Conservation (phyloP, 176 grass and related monocot genomes). For the Lolium rigidum region DNA sequence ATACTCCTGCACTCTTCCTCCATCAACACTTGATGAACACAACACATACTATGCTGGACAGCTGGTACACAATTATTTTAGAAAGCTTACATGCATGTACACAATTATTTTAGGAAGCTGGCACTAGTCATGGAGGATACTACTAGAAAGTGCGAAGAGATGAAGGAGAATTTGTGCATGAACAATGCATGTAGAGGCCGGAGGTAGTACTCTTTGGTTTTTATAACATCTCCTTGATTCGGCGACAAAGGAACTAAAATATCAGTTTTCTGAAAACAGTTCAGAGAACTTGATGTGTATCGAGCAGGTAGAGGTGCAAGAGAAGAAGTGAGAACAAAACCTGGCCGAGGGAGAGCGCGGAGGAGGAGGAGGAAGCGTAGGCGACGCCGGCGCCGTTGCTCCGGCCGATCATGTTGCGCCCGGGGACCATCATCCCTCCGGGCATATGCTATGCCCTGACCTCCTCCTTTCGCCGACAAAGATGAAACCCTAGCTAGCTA, state of each 20-base stretch:
- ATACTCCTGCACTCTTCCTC: neutral
- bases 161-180: neutral
- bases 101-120: neutral
- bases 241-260: neutral
- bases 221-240: neutral
- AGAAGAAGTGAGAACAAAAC: constrained; percentile 14
- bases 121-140: neutral
- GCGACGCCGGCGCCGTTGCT: constrained; percentile 46
- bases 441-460: constrained; percentile 57
- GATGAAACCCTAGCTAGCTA: constrained; percentile 34
- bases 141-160: neutral
- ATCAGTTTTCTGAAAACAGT: neutral
- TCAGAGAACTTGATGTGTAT: neutral
- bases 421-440: constrained; percentile 81
- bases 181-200: neutral
- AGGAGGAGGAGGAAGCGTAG: constrained; percentile 61
- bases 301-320: neutral
- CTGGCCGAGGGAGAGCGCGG: constrained; percentile 79
- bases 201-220: neutral
- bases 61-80: neutral
- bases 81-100: neutral
- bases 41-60: too few species aligned
- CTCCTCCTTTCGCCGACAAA: neutral
- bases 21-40: neutral
- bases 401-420: constrained; percentile 70